phyloP scores from a whole-genome alignment of 441 rosid species.

The Gossypium laxum region DNA sequence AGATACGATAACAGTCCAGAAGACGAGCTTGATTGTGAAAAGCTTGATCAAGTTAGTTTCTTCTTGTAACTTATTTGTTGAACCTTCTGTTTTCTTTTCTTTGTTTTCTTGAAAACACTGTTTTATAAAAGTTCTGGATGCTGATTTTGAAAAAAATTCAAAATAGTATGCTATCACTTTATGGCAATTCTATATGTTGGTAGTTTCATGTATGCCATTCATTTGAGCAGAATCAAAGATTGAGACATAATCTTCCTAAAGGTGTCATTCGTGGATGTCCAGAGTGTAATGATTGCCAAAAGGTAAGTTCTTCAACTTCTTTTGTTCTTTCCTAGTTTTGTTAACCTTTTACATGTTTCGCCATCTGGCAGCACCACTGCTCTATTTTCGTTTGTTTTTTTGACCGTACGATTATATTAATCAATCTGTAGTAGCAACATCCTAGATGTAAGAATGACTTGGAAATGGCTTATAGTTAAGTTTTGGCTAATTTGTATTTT shows the following conservation, averaged over 20 bases:
- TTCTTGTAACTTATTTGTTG: not conserved
- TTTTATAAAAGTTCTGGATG: not conserved
- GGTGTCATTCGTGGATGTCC: constrained; percentile 79
- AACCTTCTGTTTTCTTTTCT: not conserved
- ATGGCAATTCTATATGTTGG: constrained; percentile 7
- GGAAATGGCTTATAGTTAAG: not conserved
- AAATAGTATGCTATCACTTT: not conserved
- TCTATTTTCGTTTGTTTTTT: not conserved
- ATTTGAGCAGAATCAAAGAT: constrained; percentile 39
- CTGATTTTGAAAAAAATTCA: constrained; percentile 9
- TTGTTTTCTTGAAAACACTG: not conserved
- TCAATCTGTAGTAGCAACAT: constrained; percentile 4
- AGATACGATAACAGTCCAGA: constrained; percentile 34
- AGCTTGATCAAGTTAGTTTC: constrained; percentile 48
- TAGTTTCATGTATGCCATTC: constrained; percentile 15
- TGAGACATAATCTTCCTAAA: constrained; percentile 52
- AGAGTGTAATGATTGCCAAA: constrained; percentile 73
- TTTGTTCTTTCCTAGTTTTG: not conserved
- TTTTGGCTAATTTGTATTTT: constrained; percentile 4
- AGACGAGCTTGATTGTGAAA: constrained; percentile 39
- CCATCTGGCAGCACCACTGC: not conserved
- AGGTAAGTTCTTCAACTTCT: constrained; percentile 39
- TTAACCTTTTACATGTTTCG: not conserved
- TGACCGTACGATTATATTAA: not conserved
- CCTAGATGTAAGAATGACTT: not conserved